Evolutionary conservation across 768 basidiomycete species (phyloP).

Genomic region (Clavulina sp.): DNA sequence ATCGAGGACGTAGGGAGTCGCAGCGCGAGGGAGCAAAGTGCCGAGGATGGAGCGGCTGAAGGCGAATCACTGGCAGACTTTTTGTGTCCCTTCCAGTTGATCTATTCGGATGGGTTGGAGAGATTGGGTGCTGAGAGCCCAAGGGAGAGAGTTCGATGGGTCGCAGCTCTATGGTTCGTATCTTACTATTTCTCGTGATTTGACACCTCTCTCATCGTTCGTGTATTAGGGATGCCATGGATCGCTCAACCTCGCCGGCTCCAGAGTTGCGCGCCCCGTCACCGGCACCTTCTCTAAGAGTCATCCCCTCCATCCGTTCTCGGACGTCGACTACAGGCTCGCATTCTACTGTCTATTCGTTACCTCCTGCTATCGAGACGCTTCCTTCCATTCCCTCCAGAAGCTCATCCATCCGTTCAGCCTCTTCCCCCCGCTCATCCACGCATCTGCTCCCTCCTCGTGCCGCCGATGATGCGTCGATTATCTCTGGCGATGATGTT

Average conservation of each 20-base stretch:
- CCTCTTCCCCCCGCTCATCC: constrained; percentile 19
- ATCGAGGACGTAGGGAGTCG: constrained; percentile 75
- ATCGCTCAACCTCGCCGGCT: constrained; percentile 29
- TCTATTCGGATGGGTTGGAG: constrained; percentile 82
- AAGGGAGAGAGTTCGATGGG: constrained; percentile 76
- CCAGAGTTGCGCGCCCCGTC: constrained; percentile 5
- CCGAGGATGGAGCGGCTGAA: constrained; percentile 21
- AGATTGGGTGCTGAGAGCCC: constrained; percentile 78
- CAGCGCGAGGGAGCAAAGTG: constrained; percentile 45
- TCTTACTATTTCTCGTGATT: not conserved
- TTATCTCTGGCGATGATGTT: constrained; percentile 45
- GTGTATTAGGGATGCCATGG: constrained; percentile 52
- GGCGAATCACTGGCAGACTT: constrained; percentile 38
- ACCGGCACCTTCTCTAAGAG: constrained; percentile 30
- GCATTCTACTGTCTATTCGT: constrained; percentile 3
- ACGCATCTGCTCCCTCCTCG: constrained; percentile 5
- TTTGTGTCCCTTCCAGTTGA: constrained; percentile 77
- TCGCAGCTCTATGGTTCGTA: constrained; percentile 64
- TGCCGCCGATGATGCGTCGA: constrained; percentile 53
- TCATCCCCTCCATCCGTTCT: constrained; percentile 38
- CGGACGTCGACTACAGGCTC: constrained; percentile 8
- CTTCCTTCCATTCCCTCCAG: constrained; percentile 9
- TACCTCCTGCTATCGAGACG: constrained; percentile 5
- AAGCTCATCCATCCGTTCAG: constrained; percentile 15
- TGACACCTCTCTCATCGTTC: not conserved